Percentiles rank a stretch among this genome's conserved stretches.
phyloP scores from a whole-genome alignment of 768 basidiomycete species.

The Pleurotus djamor region DNA sequence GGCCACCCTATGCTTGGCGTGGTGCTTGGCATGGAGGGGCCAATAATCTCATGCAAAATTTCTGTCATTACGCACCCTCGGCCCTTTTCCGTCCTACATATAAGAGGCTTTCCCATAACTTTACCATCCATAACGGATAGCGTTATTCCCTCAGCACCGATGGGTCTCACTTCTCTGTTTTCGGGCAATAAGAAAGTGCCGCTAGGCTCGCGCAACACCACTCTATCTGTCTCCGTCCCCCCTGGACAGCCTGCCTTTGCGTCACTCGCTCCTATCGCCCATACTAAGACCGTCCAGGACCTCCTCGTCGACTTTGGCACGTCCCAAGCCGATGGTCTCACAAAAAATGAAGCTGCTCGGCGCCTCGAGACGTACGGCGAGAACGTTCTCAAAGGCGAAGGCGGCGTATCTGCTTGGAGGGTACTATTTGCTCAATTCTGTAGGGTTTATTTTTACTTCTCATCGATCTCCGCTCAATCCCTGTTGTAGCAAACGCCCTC shows the following conservation, averaged over 20 bases:
- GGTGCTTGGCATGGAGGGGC: no score
- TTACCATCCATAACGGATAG: not conserved
- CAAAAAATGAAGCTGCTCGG: conserved; percentile 29
- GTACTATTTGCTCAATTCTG: conserved; percentile 34
- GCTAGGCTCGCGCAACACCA: conserved; percentile 17
- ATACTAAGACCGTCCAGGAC: conserved; percentile 23
- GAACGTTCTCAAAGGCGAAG: conserved; percentile 30
- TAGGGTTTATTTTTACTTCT: conserved; percentile 10
- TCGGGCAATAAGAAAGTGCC: not conserved
- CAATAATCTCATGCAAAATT: no score
- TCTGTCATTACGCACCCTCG: no score
- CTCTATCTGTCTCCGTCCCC: conserved; percentile 28
- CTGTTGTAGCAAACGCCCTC: conserved; percentile 36
- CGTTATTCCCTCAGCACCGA: not conserved
- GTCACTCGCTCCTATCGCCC: conserved; percentile 24
- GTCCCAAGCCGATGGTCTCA: conserved; percentile 27
- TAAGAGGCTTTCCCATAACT: not conserved
- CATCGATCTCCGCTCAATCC: not conserved
- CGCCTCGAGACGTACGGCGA: conserved; percentile 29
- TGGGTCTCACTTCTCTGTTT: not conserved
- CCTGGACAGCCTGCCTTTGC: conserved; percentile 26
- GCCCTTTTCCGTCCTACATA: not conserved
- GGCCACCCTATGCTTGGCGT: no score
- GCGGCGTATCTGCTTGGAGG: conserved; percentile 28
- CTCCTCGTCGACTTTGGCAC: conserved; percentile 28